Evolutionary conservation across 192 early-diverging fungal species (phyloP), one percentile per base, ranked within the genome.

Genomic region (Mortierella hygrophila): DNA sequence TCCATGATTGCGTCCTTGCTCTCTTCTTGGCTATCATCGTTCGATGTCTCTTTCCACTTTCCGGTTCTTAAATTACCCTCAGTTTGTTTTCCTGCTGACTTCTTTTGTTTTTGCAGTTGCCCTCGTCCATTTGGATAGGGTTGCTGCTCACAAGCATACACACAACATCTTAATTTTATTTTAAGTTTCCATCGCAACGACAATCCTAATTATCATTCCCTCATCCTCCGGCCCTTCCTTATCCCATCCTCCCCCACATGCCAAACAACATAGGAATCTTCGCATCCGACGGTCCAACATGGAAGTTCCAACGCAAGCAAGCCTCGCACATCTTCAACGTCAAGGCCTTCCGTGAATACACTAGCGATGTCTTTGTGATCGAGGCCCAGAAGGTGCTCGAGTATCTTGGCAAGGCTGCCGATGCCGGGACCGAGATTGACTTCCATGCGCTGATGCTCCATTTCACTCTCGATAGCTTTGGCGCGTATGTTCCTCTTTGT

Each of bases 371-470:
- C 37, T 83, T 83, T 74, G 47, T 74, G 10, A 52, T 41, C 13
- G 75, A 74, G 16, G 76, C 57, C 7, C 46, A 55, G 76, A 72
- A 68, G 35, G 81, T 77, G n/a, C 15, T 78, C 47, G 63, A 83
- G 7, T 69, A 72, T 20, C 47, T 78, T 8, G 42, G 32, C 38
- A 73, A 52, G 57, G 70, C 76, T 23, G 76, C 84, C 15, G 78
- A 77, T 16, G 74, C 54, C 1, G 74, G 75, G 6, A 71, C 77
- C 15, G 41, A 75, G 15, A 35, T 90, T 37, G 90, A 90, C 68
- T 81, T 92, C 18, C 84, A 88, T 35, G 79, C 74, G 6, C 32
- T 90, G 44, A 82, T 90, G 57, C 78, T 63, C 26, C 60, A 88
- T 32, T 90, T 84, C 68, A 91, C 89, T 5, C 70, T 83, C 5